These are phyloP conservation scores for Rhododendron mucronatum DNA, from an alignment of 148 eudicot species.

Conservation along the genomic window DNA sequence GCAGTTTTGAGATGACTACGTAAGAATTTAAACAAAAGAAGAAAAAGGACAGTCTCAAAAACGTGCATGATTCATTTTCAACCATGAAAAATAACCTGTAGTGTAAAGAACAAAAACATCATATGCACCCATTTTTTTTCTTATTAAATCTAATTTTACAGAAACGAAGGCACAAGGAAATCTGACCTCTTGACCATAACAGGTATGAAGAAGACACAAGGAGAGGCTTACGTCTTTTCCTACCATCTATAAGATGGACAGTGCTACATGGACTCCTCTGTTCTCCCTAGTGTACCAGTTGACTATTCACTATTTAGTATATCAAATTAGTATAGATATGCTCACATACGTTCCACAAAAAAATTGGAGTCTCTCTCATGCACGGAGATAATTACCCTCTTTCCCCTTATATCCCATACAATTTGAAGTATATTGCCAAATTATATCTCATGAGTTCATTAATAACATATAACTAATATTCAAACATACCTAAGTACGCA, in stretches of 20 bases:
- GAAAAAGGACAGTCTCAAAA: not conserved
- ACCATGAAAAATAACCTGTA: not conserved
- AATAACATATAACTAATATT: not conserved
- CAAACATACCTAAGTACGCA: not conserved
- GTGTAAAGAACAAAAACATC: not conserved
- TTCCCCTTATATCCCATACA: not conserved
- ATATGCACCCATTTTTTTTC: not conserved
- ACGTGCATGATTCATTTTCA: not conserved
- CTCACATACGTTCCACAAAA: not conserved
- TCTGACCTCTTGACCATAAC: not conserved
- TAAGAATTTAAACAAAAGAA: not conserved
- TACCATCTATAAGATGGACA: not conserved
- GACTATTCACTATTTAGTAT: not conserved
- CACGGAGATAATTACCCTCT: not conserved
- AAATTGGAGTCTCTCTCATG: not conserved
- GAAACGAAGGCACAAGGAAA: not conserved
- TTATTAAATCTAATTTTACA: not conserved
- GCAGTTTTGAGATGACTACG: not conserved
- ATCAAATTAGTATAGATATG: not conserved
- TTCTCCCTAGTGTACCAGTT: not conserved
- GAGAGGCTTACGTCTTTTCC: not conserved
- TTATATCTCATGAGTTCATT: not conserved
- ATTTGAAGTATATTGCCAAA: not conserved
- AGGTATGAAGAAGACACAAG: not conserved
- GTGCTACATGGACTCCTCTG: not conserved